phyloP scores from a whole-genome alignment of 225 moss, liverwort and hornwort genomes.

The Pleurozium schreberi region DNA sequence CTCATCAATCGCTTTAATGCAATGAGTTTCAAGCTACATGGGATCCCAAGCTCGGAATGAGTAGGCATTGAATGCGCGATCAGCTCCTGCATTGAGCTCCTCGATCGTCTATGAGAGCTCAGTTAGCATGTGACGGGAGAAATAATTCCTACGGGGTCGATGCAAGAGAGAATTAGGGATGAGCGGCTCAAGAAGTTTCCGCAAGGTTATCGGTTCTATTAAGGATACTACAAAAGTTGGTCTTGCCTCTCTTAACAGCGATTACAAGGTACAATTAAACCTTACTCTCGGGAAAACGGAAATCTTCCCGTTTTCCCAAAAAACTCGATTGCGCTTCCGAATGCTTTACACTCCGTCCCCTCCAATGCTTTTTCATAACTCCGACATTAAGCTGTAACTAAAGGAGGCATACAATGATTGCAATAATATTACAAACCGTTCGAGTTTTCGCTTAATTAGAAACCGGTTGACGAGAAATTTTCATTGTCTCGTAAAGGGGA shows the following conservation, averaged over 20 bases:
- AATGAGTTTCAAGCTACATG: background rate
- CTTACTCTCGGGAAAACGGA: background rate
- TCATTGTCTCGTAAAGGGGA: background rate
- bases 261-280: slow-evolving; percentile 28
- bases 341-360: background rate
- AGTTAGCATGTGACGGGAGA: background rate
- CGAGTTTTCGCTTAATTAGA: background rate
- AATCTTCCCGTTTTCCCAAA: background rate
- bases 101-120: background rate
- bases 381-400: background rate
- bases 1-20: background rate
- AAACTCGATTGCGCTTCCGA: background rate
- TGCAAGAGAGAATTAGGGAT: slow-evolving; percentile 13
- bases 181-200: slow-evolving; percentile 32
- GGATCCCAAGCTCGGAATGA: background rate
- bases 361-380: background rate
- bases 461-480: background rate
- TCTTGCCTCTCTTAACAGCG: slow-evolving; percentile 40
- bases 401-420: background rate
- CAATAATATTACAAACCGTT: background rate
- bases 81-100: slow-evolving; percentile 3
- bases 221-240: slow-evolving; percentile 50
- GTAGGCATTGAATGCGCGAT: background rate
- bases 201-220: slow-evolving; percentile 40
- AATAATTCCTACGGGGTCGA: background rate